Percentiles rank a stretch among this genome's conserved stretches.
phyloP scores from a whole-genome alignment of 108 stramenopile genomes.

The Nitzschia putrida region DNA sequence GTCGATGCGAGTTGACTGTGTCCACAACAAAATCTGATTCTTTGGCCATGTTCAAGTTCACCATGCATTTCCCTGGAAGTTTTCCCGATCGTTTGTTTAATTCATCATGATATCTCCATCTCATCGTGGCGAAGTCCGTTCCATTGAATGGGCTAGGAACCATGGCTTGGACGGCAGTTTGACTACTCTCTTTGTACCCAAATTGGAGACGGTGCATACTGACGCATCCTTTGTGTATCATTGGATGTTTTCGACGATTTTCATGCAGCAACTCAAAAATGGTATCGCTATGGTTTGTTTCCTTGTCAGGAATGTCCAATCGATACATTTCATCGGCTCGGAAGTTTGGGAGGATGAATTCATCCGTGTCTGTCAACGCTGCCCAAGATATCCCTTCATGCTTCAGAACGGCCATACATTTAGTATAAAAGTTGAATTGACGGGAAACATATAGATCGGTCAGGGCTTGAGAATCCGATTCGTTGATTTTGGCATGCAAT shows the following conservation, averaged over 20 bases:
- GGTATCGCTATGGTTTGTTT: not conserved
- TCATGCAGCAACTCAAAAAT: not conserved
- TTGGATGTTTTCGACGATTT: not conserved
- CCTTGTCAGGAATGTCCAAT: not conserved
- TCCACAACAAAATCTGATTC: not conserved
- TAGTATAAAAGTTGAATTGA: not conserved
- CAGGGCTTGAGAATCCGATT: not conserved
- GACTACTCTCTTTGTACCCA: not conserved
- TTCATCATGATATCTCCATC: constrained; percentile 2
- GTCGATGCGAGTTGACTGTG: not conserved
- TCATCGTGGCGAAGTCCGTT: constrained; percentile 2
- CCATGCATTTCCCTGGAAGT: constrained; percentile 2
- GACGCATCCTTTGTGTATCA: constrained; percentile 4
- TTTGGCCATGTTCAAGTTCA: not conserved
- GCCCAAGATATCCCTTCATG: not conserved
- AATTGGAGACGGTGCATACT: constrained; percentile 6
- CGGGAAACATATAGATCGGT: not conserved
- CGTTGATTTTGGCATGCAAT: not conserved
- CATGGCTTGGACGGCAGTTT: not conserved
- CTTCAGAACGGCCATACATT: not conserved
- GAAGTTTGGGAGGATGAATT: constrained; percentile 14
- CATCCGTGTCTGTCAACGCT: constrained; percentile 11
- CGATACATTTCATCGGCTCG: not conserved
- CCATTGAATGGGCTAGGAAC: not conserved
- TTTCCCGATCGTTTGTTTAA: not conserved